A percentile compares a stretch with the other conserved stretches of the same genome.
These are phyloP conservation scores for Candida piceae DNA, from an alignment of 805 yeast species.

Conservation along the genomic window DNA sequence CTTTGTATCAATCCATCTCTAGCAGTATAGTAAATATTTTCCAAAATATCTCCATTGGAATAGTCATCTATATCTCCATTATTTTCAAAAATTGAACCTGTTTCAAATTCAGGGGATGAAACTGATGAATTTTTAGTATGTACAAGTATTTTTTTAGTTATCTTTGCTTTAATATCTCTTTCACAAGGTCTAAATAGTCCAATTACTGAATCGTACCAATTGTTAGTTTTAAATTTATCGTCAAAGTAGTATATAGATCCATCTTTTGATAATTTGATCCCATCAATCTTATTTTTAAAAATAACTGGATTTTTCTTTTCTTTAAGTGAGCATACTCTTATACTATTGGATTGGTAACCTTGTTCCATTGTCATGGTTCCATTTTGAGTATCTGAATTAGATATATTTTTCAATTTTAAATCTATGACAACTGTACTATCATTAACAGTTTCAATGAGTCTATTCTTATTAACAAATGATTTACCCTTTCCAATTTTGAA, in stretches of 20 bases:
- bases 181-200: constrained; percentile 29
- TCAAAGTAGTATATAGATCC: constrained; percentile 28
- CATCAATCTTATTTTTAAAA: constrained; percentile 24
- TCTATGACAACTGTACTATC: not conserved
- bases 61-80: constrained; percentile 13
- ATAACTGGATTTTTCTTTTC: constrained; percentile 19
- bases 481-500: constrained; percentile 12
- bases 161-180: constrained; percentile 22
- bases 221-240: constrained; percentile 10
- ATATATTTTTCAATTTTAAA: constrained; percentile 2
- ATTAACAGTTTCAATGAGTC: not conserved
- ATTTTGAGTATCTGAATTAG: constrained; percentile 7
- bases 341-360: constrained; percentile 9
- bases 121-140: too few relatives aligned
- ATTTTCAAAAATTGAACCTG: constrained; percentile 4
- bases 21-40: constrained; percentile 32
- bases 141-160: constrained; percentile 22
- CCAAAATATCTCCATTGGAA: constrained; percentile 1
- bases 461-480: constrained; percentile 13
- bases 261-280: constrained; percentile 27
- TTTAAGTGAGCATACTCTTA: constrained; percentile 19
- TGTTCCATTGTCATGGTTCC: constrained; percentile 12
- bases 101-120: too few relatives aligned
- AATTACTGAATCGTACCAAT: constrained; percentile 26
- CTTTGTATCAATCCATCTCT: constrained; percentile 52